These are phyloP conservation scores for Globisporangium polare DNA, from an alignment of 352 stramenopile genomes.

Conservation along the genomic window DNA sequence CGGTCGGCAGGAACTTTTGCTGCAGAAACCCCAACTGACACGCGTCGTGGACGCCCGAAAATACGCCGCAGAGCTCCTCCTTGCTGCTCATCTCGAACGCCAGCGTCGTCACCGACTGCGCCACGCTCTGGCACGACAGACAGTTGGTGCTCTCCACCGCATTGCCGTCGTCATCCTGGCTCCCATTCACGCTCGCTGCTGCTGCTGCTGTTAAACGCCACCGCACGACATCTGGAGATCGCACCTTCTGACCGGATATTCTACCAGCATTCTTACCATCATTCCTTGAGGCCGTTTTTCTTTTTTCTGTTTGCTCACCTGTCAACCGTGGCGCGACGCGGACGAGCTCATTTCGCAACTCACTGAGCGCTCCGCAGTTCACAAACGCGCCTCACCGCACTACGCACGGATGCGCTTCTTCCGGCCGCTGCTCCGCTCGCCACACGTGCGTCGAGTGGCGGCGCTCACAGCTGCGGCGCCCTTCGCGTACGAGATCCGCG, in stretches of 20 bases:
- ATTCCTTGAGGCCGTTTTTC: too few relatives aligned
- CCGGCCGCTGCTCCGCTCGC: not conserved
- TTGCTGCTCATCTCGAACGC: conserved; percentile 35
- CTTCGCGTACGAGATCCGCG: conserved; percentile 6
- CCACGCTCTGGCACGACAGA: conserved; percentile 33
- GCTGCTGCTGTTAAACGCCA: not conserved
- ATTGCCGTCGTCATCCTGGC: conserved; percentile 10
- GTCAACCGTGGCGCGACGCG: too few relatives aligned
- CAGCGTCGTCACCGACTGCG: conserved; percentile 28
- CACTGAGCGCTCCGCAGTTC: too few relatives aligned
- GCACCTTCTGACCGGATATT: too few relatives aligned
- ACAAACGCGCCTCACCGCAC: too few relatives aligned
- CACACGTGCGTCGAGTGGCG: not conserved
- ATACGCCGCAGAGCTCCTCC: conserved; percentile 26
- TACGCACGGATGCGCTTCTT: conserved; percentile 3
- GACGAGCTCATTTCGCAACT: too few relatives aligned
- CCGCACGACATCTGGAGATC: conserved; percentile 4
- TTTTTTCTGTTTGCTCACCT: too few relatives aligned
- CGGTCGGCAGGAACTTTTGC: conserved; percentile 43
- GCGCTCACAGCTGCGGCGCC: not conserved
- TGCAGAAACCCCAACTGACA: conserved; percentile 68
- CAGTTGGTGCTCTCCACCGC: conserved; percentile 26
- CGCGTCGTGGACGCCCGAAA: conserved; percentile 54
- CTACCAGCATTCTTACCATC: too few relatives aligned
- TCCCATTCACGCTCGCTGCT: not conserved